phyloP scores from a whole-genome alignment of 129 eudicot genomes.

The Flaveria brownii region DNA sequence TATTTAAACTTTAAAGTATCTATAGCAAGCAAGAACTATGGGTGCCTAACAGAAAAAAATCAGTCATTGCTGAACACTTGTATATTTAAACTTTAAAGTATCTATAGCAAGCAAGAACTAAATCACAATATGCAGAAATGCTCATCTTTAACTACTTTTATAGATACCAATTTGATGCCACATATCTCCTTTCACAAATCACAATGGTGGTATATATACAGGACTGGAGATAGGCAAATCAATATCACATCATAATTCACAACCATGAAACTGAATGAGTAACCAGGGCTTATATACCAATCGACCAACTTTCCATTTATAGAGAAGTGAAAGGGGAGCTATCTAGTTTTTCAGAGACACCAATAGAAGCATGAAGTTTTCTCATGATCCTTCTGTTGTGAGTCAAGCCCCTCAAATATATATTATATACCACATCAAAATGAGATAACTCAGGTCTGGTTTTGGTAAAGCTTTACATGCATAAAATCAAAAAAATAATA shows the following conservation, averaged over 20 bases:
- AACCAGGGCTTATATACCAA: background rate
- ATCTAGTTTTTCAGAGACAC: background rate
- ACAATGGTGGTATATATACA: too few relatives aligned
- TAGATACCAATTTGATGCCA: background rate
- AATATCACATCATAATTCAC: background rate
- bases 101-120: background rate
- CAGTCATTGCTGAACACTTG: background rate
- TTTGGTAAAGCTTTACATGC: background rate
- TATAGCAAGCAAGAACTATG: too few relatives aligned
- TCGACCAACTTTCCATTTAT: background rate
- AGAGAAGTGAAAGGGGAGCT: too few relatives aligned
- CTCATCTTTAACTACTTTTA: background rate
- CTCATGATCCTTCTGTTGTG: background rate
- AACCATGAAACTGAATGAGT: background rate
- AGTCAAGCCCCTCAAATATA: background rate
- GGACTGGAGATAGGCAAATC: background rate
- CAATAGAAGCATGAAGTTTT: background rate
- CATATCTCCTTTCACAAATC: too few relatives aligned
- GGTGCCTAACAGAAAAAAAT: constrained; percentile 4
- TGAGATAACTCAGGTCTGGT: background rate
- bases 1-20: too few relatives aligned
- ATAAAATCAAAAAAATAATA: background rate
- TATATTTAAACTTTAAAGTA: background rate
- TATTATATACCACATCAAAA: background rate
- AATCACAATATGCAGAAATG: background rate